Conservation (phyloP, 2,329 filamentous ascomycete genomes). For the Aspergillus sp. region DNA sequence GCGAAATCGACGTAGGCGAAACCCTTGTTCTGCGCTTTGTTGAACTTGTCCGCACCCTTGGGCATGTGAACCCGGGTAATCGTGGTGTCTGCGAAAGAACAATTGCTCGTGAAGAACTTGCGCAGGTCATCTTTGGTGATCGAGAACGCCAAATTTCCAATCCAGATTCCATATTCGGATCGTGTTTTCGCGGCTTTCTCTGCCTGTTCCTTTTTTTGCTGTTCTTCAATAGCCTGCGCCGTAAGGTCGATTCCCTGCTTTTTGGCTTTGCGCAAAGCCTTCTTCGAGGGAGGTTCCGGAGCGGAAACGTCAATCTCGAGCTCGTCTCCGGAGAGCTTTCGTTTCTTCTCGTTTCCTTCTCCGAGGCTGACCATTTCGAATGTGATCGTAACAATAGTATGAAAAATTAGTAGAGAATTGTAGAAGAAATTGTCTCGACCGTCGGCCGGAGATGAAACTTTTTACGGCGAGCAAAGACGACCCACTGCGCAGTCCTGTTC, state of each 20-base stretch:
- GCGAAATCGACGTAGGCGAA: conserved; percentile 95
- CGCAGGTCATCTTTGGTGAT: conserved; percentile 67
- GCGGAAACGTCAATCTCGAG: conserved; percentile 83
- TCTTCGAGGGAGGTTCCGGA: conserved; percentile 94
- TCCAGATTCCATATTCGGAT: conserved; percentile 84
- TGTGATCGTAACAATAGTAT: not conserved
- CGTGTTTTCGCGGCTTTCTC: conserved; percentile 39
- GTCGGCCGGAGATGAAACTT: conserved; percentile 10
- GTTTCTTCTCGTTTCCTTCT: conserved; percentile 51
- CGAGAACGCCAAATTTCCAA: conserved; percentile 88
- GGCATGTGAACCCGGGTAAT: conserved; percentile 85
- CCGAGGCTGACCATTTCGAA: conserved; percentile 23
- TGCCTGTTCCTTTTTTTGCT: conserved; percentile 30
- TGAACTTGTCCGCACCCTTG: conserved; percentile 46
- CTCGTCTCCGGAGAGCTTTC: conserved; percentile 57
- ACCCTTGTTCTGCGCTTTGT: conserved; percentile 69
- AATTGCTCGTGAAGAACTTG: conserved; percentile 70
- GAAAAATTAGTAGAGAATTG: not conserved
- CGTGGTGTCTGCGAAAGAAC: conserved; percentile 57
- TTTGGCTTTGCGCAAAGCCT: conserved; percentile 80
- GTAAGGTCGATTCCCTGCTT: conserved; percentile 45
- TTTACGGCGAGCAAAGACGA: conserved; percentile 25
- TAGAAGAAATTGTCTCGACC: not conserved
- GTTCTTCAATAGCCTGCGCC: conserved; percentile 24
- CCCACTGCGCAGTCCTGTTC: conserved; percentile 13